Evolutionary conservation across 768 basidiomycete genomes (phyloP).

Genomic region (Strobilomyces confusus): DNA sequence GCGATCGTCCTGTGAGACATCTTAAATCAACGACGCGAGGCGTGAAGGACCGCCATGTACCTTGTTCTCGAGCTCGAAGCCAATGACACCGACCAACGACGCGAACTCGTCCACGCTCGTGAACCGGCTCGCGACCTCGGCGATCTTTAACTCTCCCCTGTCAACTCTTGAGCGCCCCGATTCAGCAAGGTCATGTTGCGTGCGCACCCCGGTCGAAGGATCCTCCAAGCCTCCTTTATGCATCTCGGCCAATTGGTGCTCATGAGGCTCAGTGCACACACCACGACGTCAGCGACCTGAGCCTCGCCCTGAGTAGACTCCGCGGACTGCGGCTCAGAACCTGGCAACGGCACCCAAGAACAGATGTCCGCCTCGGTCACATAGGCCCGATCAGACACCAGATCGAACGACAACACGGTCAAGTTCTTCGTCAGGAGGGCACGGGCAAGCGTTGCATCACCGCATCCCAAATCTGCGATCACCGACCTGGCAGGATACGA

Average conservation of each 20-base stretch:
- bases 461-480: slow-evolving; percentile 93
- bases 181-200: neutral
- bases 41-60: slow-evolving; percentile 37
- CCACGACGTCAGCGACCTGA: slow-evolving; percentile 83
- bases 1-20: slow-evolving; percentile 55
- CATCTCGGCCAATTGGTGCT: slow-evolving; percentile 94
- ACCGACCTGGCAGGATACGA: slow-evolving; percentile 63
- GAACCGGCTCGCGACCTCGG: slow-evolving; percentile 88
- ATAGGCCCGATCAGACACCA: slow-evolving; percentile 68
- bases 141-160: slow-evolving; percentile 81
- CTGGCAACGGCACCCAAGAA: slow-evolving; percentile 76
- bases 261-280: slow-evolving; percentile 96
- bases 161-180: slow-evolving; percentile 6
- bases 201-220: slow-evolving; percentile 77
- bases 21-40: neutral
- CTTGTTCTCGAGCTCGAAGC: slow-evolving; percentile 70
- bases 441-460: slow-evolving; percentile 85
- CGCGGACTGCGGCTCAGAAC: slow-evolving; percentile 49
- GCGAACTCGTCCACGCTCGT: slow-evolving; percentile 63
- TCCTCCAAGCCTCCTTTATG: slow-evolving; percentile 84
- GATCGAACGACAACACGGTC: slow-evolving; percentile 74
- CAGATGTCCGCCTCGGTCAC: slow-evolving; percentile 93
- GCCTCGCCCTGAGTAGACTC: slow-evolving; percentile 50
- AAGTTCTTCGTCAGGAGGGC: slow-evolving; percentile 65
- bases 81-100: slow-evolving; percentile 57